Base-by-base conservation (phyloP, 805 yeast species). In the Metschnikowia lunata region DNA sequence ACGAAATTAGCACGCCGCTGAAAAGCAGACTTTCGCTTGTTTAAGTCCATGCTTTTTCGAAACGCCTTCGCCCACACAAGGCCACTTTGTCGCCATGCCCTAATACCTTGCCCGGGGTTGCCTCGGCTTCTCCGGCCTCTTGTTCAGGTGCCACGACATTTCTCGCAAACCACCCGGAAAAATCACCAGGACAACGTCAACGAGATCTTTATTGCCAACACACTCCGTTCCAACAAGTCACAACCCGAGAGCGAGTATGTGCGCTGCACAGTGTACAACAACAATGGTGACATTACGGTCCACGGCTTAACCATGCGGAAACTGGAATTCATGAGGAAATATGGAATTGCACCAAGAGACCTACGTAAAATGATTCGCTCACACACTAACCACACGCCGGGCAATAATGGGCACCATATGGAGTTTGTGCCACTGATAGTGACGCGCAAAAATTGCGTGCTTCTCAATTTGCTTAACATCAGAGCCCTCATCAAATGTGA, bases 351-450 rank as follows among this genome's bases (percentile, higher is more conserved):
- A 0, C 76, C 81, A 39, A 78, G 86, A 45, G 83, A 86, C 30
- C 74, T 82, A 26, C 73, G 84, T 59, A 65, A 76, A 73, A 45
- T 79, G 30, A 75, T 76, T 29, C 52, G 69, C 28, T 47, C 58
- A 1, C 57, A 49, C 28, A 52, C 51, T 1, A 42, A 48, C 12
- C 51, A 45, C 15, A 40, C 42, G 29, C 45, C 43, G 23, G 51
- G 48, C n/a, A 40, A 42, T 30, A 41, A 40, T 13, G 59, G 61
- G 29, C 53, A 60, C 35, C 59, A 62, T 43, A 58, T 62, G 36
- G 83, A 78, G 50, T 75, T 79, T 28, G 83, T 79, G n/a, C 83
- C 83, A 0, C 72, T 80, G 32, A 64, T 79, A 3, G 61, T 78
- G 40, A 70, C 76, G 1, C 60, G 82, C 34, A 67, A 69, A 11